These are phyloP conservation scores for Irpex rosettiformis DNA, from an alignment of 1,284 basidiomycete genomes.

Conservation along the genomic window DNA sequence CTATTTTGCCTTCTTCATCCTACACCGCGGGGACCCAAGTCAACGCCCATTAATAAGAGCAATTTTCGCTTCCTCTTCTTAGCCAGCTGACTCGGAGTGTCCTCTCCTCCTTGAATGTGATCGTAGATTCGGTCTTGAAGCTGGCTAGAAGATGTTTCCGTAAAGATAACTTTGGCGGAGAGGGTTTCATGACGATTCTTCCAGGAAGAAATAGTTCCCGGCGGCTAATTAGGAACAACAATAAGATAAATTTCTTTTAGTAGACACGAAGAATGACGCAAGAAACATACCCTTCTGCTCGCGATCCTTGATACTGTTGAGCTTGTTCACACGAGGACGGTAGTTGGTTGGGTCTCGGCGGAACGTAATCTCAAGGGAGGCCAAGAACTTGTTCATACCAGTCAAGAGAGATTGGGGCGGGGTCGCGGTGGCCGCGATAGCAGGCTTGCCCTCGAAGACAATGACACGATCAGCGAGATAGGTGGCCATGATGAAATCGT, in stretches of 20 bases:
- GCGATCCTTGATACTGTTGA: conserved; percentile 88
- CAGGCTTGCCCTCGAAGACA: conserved; percentile 88
- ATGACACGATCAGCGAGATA: conserved; percentile 97
- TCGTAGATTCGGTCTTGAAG: not conserved
- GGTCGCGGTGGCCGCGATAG: conserved; percentile 78
- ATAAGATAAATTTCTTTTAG: conserved; percentile 9
- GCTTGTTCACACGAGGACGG: conserved; percentile 92
- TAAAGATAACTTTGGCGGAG: conserved; percentile 6
- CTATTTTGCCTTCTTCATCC: conserved; percentile 11
- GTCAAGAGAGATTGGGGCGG: conserved; percentile 82
- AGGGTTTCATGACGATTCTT: conserved; percentile 48
- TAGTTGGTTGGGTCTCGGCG: conserved; percentile 94
- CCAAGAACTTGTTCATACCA: conserved; percentile 92
- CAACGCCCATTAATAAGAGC: conserved; percentile 12
- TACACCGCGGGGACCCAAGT: conserved; percentile 20
- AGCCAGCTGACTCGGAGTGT: not conserved
- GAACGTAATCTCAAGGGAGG: conserved; percentile 93
- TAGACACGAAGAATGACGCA: conserved; percentile 5
- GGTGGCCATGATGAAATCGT: conserved; percentile 97
- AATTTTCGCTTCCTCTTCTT: not conserved
- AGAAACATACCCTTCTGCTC: conserved; percentile 81
- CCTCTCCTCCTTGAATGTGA: not conserved
- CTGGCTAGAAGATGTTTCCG: not conserved
- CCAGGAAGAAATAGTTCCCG: conserved; percentile 90
- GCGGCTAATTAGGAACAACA: conserved; percentile 41